Conservation (phyloP, 2,329 filamentous ascomycete genomes). For the Fusarium drepaniforme region DNA sequence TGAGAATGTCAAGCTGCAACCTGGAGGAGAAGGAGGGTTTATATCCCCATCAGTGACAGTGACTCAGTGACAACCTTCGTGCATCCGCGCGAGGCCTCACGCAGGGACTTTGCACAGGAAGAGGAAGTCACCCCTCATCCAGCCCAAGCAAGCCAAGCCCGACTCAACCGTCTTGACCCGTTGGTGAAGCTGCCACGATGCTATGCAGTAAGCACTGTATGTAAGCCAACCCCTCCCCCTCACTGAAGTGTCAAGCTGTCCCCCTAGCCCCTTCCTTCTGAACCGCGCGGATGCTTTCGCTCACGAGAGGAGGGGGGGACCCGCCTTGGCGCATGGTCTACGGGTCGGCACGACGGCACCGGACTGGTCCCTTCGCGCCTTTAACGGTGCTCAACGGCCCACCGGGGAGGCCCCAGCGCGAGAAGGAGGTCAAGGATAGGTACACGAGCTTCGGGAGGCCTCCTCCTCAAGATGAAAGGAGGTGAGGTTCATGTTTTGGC, state of each 20-base stretch:
- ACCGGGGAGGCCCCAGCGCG: not conserved
- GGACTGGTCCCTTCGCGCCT: not conserved
- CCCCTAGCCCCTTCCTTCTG: not conserved
- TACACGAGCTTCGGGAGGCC: not conserved
- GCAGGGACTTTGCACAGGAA: not conserved
- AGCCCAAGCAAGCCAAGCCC: constrained; percentile 35
- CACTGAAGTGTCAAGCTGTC: not conserved
- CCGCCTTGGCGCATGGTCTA: constrained; percentile 24
- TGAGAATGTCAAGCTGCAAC: not conserved
- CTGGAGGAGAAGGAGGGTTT: not conserved
- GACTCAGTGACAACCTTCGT: not conserved
- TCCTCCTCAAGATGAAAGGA: not conserved
- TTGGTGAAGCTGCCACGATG: constrained; percentile 36
- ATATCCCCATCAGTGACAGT: constrained; percentile 14
- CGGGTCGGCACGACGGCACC: constrained; percentile 19
- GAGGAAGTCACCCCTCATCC: constrained; percentile 1
- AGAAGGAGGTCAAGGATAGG: not conserved
- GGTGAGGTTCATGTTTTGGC: not conserved
- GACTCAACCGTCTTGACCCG: constrained; percentile 25
- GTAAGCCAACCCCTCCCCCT: constrained; percentile 1
- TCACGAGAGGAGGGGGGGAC: constrained; percentile 1
- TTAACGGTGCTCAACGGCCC: not conserved
- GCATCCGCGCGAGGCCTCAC: constrained; percentile 29
- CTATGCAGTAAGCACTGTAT: constrained; percentile 21
- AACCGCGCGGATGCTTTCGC: constrained; percentile 8